A percentile compares a stretch with the other conserved stretches of the same genome.
Evolutionary conservation across 352 stramenopile genomes (phyloP).

Genomic region (Hyaloperonospora brassicae): DNA sequence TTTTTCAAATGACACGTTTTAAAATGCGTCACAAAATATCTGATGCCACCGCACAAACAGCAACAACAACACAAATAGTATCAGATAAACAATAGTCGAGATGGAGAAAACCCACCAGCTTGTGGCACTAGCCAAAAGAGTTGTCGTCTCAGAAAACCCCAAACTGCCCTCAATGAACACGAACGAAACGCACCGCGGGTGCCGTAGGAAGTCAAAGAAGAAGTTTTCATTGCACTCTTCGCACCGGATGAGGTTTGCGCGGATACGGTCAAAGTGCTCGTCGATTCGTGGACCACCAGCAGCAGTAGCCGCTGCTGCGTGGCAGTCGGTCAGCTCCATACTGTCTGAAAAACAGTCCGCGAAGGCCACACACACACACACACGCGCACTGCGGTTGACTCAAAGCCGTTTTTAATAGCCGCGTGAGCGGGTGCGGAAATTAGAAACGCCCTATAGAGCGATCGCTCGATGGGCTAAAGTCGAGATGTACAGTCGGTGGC

Average conservation of each 20-base stretch:
- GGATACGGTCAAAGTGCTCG: constrained; percentile 50
- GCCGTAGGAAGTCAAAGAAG: constrained; percentile 73
- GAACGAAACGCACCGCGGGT: constrained; percentile 35
- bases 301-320: neutral
- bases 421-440: too few species aligned
- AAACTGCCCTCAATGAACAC: too few species aligned
- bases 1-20: constrained; percentile 77
- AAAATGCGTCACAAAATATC: constrained; percentile 78
- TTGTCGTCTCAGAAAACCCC: neutral
- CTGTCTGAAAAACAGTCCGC: neutral
- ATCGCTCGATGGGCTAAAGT: too few species aligned
- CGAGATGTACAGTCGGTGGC: neutral
- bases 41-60: constrained; percentile 6
- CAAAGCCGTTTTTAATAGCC: too few species aligned
- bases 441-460: too few species aligned
- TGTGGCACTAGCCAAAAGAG: neutral
- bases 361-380: too few species aligned
- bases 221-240: constrained; percentile 78
- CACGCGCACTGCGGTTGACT: too few species aligned
- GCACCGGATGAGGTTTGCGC: constrained; percentile 68
- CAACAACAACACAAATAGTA: neutral
- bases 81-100: neutral
- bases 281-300: constrained; percentile 29
- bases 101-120: neutral
- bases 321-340: neutral